Evolutionary conservation across 352 stramenopile species (phyloP), one percentile per base, ranked within the genome.

Genomic region (Phytopythium montanum): DNA sequence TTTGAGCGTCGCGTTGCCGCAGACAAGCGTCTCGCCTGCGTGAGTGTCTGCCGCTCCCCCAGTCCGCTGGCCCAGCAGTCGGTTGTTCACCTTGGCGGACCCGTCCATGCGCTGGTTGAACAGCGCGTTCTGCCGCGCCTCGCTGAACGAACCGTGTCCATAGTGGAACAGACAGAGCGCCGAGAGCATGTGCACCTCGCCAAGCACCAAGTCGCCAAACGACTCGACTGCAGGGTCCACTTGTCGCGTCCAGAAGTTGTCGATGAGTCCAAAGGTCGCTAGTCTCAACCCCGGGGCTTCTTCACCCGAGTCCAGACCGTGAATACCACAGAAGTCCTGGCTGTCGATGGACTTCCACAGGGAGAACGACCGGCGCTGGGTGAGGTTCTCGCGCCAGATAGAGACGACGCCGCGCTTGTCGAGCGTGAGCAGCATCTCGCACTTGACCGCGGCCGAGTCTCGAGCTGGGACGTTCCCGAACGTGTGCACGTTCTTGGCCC

Each of bases 371-470:
- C 79, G 76, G 7, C 66, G 50, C 5, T 71, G 66, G 25, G 68
- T 70, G 7, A 75, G 56, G 34, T 79, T 88, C 56, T 93, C 82
- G 13, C 80, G 73, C 87, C 87, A 95, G 25, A 94, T 88, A 25
- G 77, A 88, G 44, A 95, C 58, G 29, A 68, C 79, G 7, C 85
- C 85, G 29, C 61, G 57, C 25, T 70, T 66, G 50, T 95, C 82
- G 31, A 95, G 70, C 41, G 79, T 79, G 50, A 89, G 85, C n/a
- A 95, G 62, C 76, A 92, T 92, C 54, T 94, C 74, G 59, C 67
- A 73, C 31, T 65, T 49, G 1, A 50, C 53, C 21, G 54, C 51
- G 25, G 53, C 34, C 55, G 39, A 39, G 44, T 36, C 41, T 26
- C 21, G 44, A 29, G 56, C 26, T 14, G 54, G 23, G 0, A 48